phyloP scores from a whole-genome alignment of 179 eudicot genomes.

The Sideroxylon spinosum region DNA sequence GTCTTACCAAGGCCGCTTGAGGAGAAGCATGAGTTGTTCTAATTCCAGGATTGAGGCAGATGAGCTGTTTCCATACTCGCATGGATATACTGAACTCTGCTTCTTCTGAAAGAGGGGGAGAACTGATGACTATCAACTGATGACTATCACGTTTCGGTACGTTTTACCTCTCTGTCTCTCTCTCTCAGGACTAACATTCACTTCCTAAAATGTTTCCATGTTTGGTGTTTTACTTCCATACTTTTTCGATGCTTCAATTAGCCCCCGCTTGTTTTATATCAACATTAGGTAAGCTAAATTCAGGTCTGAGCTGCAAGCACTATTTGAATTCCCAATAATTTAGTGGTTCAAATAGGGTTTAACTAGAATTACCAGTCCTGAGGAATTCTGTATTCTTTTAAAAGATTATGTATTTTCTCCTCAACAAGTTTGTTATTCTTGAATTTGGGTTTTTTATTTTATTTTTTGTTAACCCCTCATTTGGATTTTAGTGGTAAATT shows the following conservation, averaged over 20 bases:
- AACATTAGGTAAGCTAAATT: not conserved
- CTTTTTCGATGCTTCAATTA: not conserved
- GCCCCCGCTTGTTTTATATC: not conserved
- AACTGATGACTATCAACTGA: not conserved
- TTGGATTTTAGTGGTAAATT: not conserved
- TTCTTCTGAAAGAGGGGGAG: conserved; percentile 34
- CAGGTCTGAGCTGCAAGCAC: not conserved
- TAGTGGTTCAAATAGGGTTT: too few relatives aligned
- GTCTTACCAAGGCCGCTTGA: conserved; percentile 54
- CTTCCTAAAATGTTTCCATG: not conserved
- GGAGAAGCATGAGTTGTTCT: conserved; percentile 61
- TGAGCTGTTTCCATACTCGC: conserved; percentile 71
- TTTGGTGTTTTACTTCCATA: not conserved
- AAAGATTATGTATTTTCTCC: too few relatives aligned
- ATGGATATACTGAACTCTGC: conserved; percentile 71
- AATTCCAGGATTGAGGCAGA: conserved; percentile 77
- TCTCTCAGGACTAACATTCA: not conserved
- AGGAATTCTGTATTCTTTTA: too few relatives aligned
- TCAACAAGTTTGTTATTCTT: too few relatives aligned
- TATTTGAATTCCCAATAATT: not conserved
- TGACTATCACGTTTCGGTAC: conserved; percentile 11
- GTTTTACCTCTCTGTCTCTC: conserved; percentile 13
- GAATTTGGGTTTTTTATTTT: too few relatives aligned
- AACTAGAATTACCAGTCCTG: too few relatives aligned
- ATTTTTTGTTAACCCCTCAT: not conserved